Conservation (phyloP, 371 early-diverging fungal genomes). For the Lichtheimia ramosa region DNA sequence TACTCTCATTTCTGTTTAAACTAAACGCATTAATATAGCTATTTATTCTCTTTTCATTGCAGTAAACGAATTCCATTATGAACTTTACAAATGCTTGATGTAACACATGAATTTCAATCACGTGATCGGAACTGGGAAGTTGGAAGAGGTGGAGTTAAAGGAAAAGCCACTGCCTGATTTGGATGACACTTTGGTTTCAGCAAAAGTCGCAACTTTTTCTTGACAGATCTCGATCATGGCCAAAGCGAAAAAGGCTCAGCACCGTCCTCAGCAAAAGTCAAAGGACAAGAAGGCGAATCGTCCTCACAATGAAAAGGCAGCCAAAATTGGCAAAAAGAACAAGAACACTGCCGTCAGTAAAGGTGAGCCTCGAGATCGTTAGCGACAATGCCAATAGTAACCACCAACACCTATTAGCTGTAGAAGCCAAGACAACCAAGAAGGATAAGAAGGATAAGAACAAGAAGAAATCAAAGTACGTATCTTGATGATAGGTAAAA, state of each 20-base stretch:
- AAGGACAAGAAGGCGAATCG: background rate
- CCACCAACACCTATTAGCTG: background rate
- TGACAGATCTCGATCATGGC: slow-evolving; percentile 1
- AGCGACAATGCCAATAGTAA: background rate
- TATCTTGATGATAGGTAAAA: background rate
- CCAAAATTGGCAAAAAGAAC: background rate
- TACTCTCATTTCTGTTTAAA: slow-evolving; percentile 1
- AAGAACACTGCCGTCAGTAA: background rate
- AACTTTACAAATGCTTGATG: no score
- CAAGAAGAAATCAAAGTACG: background rate
- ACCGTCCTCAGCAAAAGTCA: background rate
- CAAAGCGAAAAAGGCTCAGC: background rate
- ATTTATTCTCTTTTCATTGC: background rate
- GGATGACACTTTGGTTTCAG: background rate
- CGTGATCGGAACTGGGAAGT: no score
- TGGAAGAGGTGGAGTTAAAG: no score
- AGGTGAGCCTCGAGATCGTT: background rate
- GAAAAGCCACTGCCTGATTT: slow-evolving; percentile 1
- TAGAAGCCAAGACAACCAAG: background rate
- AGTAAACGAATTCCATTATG: no score
- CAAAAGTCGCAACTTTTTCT: background rate
- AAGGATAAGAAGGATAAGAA: background rate
- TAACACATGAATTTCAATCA: no score
- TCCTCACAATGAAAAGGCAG: background rate
- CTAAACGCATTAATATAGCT: background rate